A percentile compares a stretch with the other conserved stretches of the same genome.
Evolutionary conservation across 805 yeast genomes (phyloP).

Genomic region (Scheffersomyces stipitis): DNA sequence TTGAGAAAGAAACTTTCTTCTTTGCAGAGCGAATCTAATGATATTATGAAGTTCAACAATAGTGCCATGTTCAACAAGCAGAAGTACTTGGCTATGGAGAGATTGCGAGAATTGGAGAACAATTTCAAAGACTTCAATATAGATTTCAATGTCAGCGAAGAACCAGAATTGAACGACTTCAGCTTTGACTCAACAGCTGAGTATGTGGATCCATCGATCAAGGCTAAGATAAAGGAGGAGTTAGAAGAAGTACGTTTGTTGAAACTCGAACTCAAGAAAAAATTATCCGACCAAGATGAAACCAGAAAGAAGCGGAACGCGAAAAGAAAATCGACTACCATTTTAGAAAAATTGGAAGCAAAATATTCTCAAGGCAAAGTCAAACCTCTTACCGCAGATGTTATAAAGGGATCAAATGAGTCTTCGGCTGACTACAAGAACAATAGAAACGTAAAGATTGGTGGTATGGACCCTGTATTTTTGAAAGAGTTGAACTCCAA

Average conservation of each 20-base stretch:
- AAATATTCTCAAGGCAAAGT: slow-evolving; percentile 48
- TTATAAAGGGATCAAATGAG: slow-evolving; percentile 11
- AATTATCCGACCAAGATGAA: slow-evolving; percentile 26
- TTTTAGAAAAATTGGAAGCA: slow-evolving; percentile 38
- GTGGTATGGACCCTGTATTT: slow-evolving; percentile 48
- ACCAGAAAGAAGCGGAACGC: slow-evolving; percentile 8
- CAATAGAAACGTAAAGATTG: slow-evolving; percentile 34
- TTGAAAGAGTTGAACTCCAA: slow-evolving; percentile 53
- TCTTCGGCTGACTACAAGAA: slow-evolving; percentile 26
- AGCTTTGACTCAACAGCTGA: slow-evolving; percentile 12
- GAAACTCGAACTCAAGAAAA: slow-evolving; percentile 39
- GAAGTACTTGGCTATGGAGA: slow-evolving; percentile 65
- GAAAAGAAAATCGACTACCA: slow-evolving; percentile 12
- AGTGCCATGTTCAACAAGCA: slow-evolving; percentile 59
- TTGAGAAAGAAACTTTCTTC: slow-evolving; percentile 58
- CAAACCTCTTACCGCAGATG: slow-evolving; percentile 13
- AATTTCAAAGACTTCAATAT: slow-evolving; percentile 66
- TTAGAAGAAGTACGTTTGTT: slow-evolving; percentile 42
- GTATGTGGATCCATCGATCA: slow-evolving; percentile 33
- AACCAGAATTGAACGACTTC: slow-evolving; percentile 12
- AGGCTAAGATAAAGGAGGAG: slow-evolving; percentile 40
- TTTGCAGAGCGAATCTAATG: slow-evolving; percentile 74
- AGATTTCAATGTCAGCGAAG: slow-evolving; percentile 38
- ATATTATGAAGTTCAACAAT: slow-evolving; percentile 66
- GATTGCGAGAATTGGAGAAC: slow-evolving; percentile 68